Percentiles rank a stretch among this genome's conserved stretches.
phyloP scores from a whole-genome alignment of 495 filamentous ascomycete species.

The Entonaema liquescens region DNA sequence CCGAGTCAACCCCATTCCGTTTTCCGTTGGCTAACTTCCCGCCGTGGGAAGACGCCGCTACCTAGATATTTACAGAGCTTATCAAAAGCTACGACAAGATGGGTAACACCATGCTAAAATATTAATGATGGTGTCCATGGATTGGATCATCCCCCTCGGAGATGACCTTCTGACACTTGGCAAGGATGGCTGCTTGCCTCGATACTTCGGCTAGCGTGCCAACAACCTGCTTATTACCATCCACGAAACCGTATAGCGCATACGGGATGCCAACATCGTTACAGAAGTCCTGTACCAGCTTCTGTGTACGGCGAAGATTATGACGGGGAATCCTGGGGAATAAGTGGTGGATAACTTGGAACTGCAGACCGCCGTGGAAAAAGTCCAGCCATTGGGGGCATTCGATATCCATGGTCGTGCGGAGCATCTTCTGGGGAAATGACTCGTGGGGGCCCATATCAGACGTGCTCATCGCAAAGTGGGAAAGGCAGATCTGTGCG shows the following conservation, averaged over 20 bases:
- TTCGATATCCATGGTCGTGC: slow-evolving; percentile 98
- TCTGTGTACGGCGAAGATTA: slow-evolving; percentile 85
- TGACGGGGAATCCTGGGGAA: slow-evolving; percentile 95
- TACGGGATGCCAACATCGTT: slow-evolving; percentile 92
- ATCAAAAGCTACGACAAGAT: slow-evolving; percentile 13
- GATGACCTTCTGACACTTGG: slow-evolving; percentile 80
- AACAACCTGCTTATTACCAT: slow-evolving; percentile 91
- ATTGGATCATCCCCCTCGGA: slow-evolving; percentile 47
- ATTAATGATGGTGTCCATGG: slow-evolving; percentile 49
- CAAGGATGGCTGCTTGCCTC: slow-evolving; percentile 84
- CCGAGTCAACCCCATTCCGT: slow-evolving; percentile 7
- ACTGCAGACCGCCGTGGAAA: slow-evolving; percentile 94
- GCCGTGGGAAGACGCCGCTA: slow-evolving; percentile 9
- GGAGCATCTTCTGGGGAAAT: slow-evolving; percentile 95
- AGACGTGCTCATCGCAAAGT: slow-evolving; percentile 96
- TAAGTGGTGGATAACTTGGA: slow-evolving; percentile 95
- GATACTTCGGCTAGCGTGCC: slow-evolving; percentile 83
- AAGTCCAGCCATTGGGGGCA: slow-evolving; percentile 96
- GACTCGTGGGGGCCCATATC: slow-evolving; percentile 88
- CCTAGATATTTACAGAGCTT: slow-evolving; percentile 32
- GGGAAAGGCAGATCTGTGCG: slow-evolving; percentile 93
- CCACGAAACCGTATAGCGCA: slow-evolving; percentile 90
- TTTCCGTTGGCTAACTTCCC: slow-evolving; percentile 4
- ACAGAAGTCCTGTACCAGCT: slow-evolving; percentile 88
- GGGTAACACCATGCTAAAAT: slow-evolving; percentile 14